A percentile compares a stretch with the other conserved stretches of the same genome.
These are phyloP conservation scores for Aphelidium insulamus DNA, from an alignment of 371 early-diverging fungal species.

Conservation along the genomic window DNA sequence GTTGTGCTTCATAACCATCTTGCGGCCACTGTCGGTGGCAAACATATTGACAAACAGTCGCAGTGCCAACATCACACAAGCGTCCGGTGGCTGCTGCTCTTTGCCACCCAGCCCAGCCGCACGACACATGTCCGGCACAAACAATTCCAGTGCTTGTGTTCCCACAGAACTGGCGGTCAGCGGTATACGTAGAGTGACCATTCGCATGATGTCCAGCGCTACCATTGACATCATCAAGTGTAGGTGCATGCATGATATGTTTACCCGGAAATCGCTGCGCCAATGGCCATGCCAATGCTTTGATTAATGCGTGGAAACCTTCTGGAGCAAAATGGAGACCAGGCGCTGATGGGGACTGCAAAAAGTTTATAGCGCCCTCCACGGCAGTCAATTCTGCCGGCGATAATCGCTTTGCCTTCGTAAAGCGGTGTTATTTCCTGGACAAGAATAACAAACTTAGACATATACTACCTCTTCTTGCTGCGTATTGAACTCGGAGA, in stretches of 20 bases:
- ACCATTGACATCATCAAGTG: no score
- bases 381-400: background rate
- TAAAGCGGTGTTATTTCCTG: constrained; percentile 14
- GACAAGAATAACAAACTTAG: constrained; percentile 7
- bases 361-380: constrained; percentile 1
- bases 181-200: constrained; percentile 29
- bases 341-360: background rate
- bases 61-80: constrained; percentile 40
- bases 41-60: constrained; percentile 38
- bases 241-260: no score
- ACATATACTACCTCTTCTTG: constrained; percentile 1
- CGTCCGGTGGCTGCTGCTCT: constrained; percentile 16
- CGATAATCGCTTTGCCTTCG: background rate
- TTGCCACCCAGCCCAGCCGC: constrained; percentile 6
- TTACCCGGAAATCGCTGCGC: constrained; percentile 56
- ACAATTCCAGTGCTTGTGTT: constrained; percentile 8
- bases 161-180: constrained; percentile 5
- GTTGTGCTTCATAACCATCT: constrained; percentile 13
- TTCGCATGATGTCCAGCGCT: constrained; percentile 58
- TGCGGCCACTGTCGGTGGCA: constrained; percentile 14
- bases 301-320: constrained; percentile 10
- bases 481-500: constrained; percentile 33
- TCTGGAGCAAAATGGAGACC: constrained; percentile 13
- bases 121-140: constrained; percentile 10
- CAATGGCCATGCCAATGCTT: constrained; percentile 31